phyloP scores from a whole-genome alignment of 176 grass and related monocot species.

The Guadua angustifolia region DNA sequence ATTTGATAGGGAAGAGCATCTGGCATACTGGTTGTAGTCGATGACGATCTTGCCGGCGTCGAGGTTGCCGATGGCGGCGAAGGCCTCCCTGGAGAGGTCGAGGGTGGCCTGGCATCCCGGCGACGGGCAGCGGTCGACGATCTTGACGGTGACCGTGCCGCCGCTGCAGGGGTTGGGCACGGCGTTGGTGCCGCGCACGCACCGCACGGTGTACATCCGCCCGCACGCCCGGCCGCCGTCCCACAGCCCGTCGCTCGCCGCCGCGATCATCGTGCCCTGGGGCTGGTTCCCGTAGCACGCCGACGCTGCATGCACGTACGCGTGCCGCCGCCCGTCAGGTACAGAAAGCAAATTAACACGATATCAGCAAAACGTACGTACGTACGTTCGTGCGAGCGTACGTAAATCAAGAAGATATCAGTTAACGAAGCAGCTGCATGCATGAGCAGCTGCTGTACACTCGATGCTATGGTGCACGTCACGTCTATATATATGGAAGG shows the following conservation, averaged over 20 bases:
- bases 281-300: slow-evolving; percentile 43
- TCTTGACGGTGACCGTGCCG: slow-evolving; percentile 48
- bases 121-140: slow-evolving; percentile 60
- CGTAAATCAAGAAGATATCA: background rate
- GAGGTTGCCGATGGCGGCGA: slow-evolving; percentile 42
- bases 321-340: background rate
- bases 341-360: background rate
- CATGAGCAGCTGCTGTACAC: background rate
- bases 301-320: slow-evolving; percentile 20
- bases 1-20: background rate
- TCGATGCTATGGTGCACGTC: background rate
- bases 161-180: slow-evolving; percentile 53
- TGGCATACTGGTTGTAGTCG: slow-evolving; percentile 49
- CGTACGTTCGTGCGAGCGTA: background rate
- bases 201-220: slow-evolving; percentile 38
- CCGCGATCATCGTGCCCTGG: slow-evolving; percentile 44
- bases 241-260: slow-evolving; percentile 32
- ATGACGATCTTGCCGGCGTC: slow-evolving; percentile 61
- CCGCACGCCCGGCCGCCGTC: slow-evolving; percentile 38
- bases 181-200: slow-evolving; percentile 33
- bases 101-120: slow-evolving; percentile 43
- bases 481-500: background rate
- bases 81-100: slow-evolving; percentile 61
- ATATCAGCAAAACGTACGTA: background rate
- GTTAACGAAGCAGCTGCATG: background rate